Base-by-base conservation (phyloP, 1,284 basidiomycete genomes). In the Earliella scabrosa region DNA sequence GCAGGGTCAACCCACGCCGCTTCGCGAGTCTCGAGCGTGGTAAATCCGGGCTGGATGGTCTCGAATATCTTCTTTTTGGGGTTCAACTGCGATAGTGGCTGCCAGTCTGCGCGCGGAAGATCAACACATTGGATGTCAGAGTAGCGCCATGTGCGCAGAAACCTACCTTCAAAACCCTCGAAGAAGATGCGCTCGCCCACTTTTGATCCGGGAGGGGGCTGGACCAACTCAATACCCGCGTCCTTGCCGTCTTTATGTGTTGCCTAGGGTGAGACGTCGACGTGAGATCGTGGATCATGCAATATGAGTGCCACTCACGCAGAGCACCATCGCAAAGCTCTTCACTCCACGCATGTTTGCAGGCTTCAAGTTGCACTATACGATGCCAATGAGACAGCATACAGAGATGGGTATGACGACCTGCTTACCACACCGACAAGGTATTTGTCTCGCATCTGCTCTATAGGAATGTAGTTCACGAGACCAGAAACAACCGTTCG, bases 1-100 rank as follows among this genome's bases (percentile, higher is more conserved):
- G 73, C 77, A 11, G 94, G 90, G 73, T 97, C 88, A 52, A 96
- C 77, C 95, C 95, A 98, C 18, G 92, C 93, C 24, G 94, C 95
- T 68, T 97, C 95, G 64, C 77, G 83, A 18, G 83, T 85, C 58
- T 95, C 89, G 16, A 97, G 80, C 2, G 95, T 97, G 40, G 82
- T 94, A 71, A 98, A 97, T 18, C 90, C 86, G 59, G 94, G 94
- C 70, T 97, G 96, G 48, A 98, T 85, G 0, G 93, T 90, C 77
- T 98, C 96, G 66, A 97, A 98, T 29, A 97, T 91, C 78, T 98
- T 98, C 79, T 97, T 97, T 78, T 98, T 98, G 10, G 95, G 95
- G 75, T 97, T 97, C 59, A 98, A 80, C 67, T 94, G 92, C 2
- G 88, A 72, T 38, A 96, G 77, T 2, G 95, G 90, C 24, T 78